Percentiles rank a stretch among this genome's conserved stretches.
These are phyloP conservation scores for Gaeumannomyces tritici DNA, from an alignment of 2,329 filamentous ascomycete genomes.

Conservation along the genomic window DNA sequence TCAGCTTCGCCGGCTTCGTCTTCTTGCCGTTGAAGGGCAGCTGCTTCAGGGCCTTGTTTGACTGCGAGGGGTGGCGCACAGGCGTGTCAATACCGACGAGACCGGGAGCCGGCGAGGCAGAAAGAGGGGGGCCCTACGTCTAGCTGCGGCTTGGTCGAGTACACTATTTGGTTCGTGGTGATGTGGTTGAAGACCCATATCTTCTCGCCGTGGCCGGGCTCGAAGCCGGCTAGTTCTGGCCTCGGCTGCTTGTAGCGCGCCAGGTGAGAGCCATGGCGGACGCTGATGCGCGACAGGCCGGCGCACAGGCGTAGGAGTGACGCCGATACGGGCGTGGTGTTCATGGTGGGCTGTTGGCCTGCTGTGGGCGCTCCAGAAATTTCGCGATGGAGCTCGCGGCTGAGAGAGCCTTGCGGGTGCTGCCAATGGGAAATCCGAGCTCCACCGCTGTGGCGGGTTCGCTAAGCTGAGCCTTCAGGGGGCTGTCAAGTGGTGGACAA, in stretches of 20 bases:
- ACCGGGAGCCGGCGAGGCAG: too few relatives aligned
- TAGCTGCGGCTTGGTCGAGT: constrained; percentile 35
- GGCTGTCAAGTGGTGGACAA: too few relatives aligned
- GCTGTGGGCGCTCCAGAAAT: not conserved
- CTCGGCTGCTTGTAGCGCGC: constrained; percentile 13
- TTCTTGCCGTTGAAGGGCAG: constrained; percentile 61
- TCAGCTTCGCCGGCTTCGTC: constrained; percentile 49
- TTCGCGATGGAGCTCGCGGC: not conserved
- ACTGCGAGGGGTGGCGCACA: constrained; percentile 10
- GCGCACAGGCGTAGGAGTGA: constrained; percentile 26
- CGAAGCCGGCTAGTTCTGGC: constrained; percentile 15
- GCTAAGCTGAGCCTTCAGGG: too few relatives aligned
- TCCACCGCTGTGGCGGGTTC: too few relatives aligned
- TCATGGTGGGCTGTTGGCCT: constrained; percentile 7
- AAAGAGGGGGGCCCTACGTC: constrained; percentile 25
- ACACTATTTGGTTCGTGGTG: constrained; percentile 39
- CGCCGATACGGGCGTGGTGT: constrained; percentile 7
- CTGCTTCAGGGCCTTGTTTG: constrained; percentile 18
- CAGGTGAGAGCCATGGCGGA: constrained; percentile 24
- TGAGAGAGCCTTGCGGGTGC: not conserved
- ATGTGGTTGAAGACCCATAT: constrained; percentile 48
- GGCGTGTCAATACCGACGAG: not conserved
- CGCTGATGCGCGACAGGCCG: constrained; percentile 27
- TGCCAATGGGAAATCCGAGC: too few relatives aligned
- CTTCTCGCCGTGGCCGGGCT: constrained; percentile 41